Evolutionary conservation across 2,329 filamentous ascomycete genomes (phyloP), one percentile per base, ranked within the genome.

Genomic region (Pyricularia sp.): DNA sequence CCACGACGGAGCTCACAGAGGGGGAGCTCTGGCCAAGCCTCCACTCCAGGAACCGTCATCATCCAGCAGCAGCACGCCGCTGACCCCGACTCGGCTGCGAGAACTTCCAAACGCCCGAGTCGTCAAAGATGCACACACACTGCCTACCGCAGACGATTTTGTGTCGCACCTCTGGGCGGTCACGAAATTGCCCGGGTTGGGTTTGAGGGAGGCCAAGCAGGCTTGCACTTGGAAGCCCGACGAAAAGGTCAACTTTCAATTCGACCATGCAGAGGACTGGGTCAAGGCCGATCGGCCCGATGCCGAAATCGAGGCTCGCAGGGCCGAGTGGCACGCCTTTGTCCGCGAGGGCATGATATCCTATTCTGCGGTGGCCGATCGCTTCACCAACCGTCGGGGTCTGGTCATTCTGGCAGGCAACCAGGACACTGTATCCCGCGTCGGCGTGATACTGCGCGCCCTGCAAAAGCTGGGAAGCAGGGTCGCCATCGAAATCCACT

Each of bases 371-470:
- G 70, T 70, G 23, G 55, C 68, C 12, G 58, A 66, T 65, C 68
- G 63, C 28, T 75, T 76, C 67, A 66, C 65, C 67, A 66, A 70
- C 6, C 76, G 75, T 7, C 72, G 74, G 3, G 76, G 76, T 3
- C 75, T 77, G 50, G 75, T 78, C 26, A 73, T 77, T 31, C 74
- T 77, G 25, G 75, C 73, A 3, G 76, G 76, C 6, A 72, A 75
- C 50, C 68, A 70, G n/a, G 69, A 73, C 23, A 73, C 71, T 25
- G 63, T 73, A n/a, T 71, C 71, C 68, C 71, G 73, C 7, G 70
- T 73, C 4, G 66, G 68, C 55, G 72, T 74, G 28, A 68, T 73
- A 25, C 65, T 74, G 28, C 69, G 71, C 23, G 69, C 71, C 6
- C 68, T 74, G 65, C 61, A 30, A n/a, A 69, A 65, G 66, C 67